These are phyloP conservation scores for Suillus variegatus DNA, from an alignment of 768 basidiomycete species.

Conservation along the genomic window DNA sequence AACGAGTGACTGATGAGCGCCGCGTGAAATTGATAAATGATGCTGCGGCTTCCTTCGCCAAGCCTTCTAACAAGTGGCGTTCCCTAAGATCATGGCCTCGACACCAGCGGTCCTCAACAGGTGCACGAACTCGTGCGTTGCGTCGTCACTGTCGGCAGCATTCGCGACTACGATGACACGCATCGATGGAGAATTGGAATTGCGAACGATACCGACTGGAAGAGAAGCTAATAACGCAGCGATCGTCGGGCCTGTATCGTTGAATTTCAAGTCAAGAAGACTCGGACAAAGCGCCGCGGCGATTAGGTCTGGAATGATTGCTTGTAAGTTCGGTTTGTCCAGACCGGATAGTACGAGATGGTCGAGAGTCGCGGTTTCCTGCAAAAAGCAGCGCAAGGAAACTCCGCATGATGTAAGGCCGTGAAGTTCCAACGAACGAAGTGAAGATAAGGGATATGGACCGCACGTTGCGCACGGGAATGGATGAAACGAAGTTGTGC, in stretches of 20 bases:
- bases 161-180: neutral
- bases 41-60: neutral
- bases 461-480: slow-evolving; percentile 11
- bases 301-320: neutral
- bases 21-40: neutral
- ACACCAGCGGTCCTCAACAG: neutral
- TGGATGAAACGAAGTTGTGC: neutral
- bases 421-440: slow-evolving; percentile 5
- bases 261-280: slow-evolving; percentile 2
- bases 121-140: neutral
- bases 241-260: neutral
- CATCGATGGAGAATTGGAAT: neutral
- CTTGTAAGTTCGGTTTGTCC: neutral
- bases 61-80: neutral
- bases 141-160: neutral
- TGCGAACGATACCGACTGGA: neutral
- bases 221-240: neutral
- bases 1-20: neutral
- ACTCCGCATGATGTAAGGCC: slow-evolving; percentile 8
- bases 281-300: neutral
- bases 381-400: slow-evolving; percentile 9
- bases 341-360: slow-evolving; percentile 1
- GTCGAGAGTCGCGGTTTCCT: slow-evolving; percentile 5
- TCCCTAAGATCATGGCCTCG: neutral
- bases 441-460: slow-evolving; percentile 9